These are phyloP conservation scores for Colletotrichum melonis DNA, from an alignment of 2,329 filamentous ascomycete genomes.

Conservation along the genomic window DNA sequence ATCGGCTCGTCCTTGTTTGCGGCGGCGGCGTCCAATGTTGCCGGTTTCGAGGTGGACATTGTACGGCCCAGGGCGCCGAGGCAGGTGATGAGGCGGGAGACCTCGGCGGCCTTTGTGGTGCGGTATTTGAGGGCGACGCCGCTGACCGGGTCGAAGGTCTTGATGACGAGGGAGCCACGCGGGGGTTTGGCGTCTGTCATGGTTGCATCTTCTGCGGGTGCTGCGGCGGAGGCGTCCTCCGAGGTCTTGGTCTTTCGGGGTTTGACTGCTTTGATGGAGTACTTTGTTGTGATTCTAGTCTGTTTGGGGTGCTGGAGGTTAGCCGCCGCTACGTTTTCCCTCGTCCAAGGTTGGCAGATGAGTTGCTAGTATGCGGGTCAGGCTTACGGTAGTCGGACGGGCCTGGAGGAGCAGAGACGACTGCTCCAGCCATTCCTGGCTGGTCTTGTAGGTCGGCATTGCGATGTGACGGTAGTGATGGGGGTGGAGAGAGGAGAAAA, in stretches of 20 bases:
- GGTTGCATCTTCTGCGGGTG: slow-evolving; percentile 42
- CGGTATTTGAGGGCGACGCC: slow-evolving; percentile 90
- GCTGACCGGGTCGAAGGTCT: slow-evolving; percentile 86
- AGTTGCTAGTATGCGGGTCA: not conserved
- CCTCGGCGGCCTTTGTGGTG: slow-evolving; percentile 91
- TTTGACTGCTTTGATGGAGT: slow-evolving; percentile 72
- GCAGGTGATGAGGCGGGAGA: slow-evolving; percentile 81
- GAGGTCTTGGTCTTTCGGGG: slow-evolving; percentile 39
- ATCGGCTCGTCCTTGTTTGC: slow-evolving; percentile 51
- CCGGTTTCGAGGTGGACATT: slow-evolving; percentile 60
- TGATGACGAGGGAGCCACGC: slow-evolving; percentile 81
- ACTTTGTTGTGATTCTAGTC: slow-evolving; percentile 94
- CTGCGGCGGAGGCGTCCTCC: slow-evolving; percentile 41
- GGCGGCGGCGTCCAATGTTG: slow-evolving; percentile 53
- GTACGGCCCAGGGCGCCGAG: slow-evolving; percentile 80
- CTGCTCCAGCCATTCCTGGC: slow-evolving; percentile 92
- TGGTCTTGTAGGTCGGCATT: slow-evolving; percentile 86
- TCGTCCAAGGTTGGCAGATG: not conserved
- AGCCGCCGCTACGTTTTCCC: not conserved
- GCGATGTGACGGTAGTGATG: slow-evolving; percentile 36
- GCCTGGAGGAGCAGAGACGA: slow-evolving; percentile 88
- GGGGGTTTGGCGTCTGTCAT: slow-evolving; percentile 56
- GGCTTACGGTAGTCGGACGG: slow-evolving; percentile 81
- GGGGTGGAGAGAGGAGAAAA: not conserved
- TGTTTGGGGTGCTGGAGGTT: slow-evolving; percentile 48